Evolutionary conservation across 2,329 filamentous ascomycete genomes (phyloP), one percentile per base, ranked within the genome.

Genomic region (Colletotrichum theobromicola): DNA sequence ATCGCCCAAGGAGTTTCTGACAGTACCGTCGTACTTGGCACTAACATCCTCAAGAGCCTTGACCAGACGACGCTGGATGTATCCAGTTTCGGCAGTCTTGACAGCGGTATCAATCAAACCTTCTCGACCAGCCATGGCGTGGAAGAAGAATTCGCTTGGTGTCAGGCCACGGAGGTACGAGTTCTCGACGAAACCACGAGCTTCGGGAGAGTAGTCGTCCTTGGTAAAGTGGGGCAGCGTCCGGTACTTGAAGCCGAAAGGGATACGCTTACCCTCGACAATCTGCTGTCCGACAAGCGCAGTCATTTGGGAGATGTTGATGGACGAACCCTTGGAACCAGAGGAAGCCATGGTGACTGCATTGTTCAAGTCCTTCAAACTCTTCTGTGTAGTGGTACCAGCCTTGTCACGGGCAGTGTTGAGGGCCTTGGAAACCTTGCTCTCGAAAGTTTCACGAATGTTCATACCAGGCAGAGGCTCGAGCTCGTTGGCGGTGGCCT

Each of bases 271-370:
- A 80, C 97, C 97, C 87, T 99, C 97, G 10, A 99, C 95, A 77
- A 97, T 98, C 83, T 99, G 97, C 83, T 99, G 97, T 78, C 97
- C 97, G 75, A 99, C 97, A 77, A 98, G 91, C 30, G 97, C 97
- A 76, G 96, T 97, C 97, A 99, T 99, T 85, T 99, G 97, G 18
- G 97, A 98, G 80, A 99, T 98, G 84, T 99, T 99, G 89, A 99
- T 98, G 15, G 95, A 96, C 4, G 97, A 98, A 83, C 97, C 97
- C 88, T 99, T 99, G 79, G 97, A 99, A 81, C 97, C 97, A 74
- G 97, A 98, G 67, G 93, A 92, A 75, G 97, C 95, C 94, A 98
- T 99, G 81, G 95, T 95, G 69, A 98, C 95, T 65, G 96, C 96
- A 81, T 98, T 98, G 89, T 99, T 99, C 80, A 94, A 89, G 85